These are phyloP conservation scores for Thuidium tamariscinum DNA, from an alignment of 225 moss, liverwort and hornwort species.

Conservation along the genomic window DNA sequence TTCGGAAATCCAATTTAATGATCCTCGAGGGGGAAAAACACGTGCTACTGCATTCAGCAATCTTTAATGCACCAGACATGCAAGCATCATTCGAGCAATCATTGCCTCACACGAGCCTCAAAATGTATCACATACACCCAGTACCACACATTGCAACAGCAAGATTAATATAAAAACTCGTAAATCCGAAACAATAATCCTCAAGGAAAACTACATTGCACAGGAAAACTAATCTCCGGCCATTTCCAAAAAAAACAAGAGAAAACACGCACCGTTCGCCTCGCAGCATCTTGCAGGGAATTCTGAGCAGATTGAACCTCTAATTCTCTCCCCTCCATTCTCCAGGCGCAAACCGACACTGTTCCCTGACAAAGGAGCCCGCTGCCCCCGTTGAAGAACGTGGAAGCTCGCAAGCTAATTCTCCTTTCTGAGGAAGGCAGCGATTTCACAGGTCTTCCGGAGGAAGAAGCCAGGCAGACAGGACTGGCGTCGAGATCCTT, in stretches of 20 bases:
- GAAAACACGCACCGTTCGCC: slow-evolving; percentile 16
- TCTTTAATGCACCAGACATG: background rate
- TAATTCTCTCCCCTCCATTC: background rate
- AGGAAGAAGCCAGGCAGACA: slow-evolving; percentile 2
- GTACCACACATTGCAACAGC: background rate
- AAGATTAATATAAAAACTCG: background rate
- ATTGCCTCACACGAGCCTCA: background rate
- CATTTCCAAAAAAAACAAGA: background rate
- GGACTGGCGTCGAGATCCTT: background rate
- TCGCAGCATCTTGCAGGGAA: slow-evolving; percentile 32
- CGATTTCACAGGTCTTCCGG: background rate
- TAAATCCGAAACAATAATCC: background rate
- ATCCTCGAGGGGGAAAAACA: too few species aligned
- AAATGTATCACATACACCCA: background rate
- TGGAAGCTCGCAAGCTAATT: background rate
- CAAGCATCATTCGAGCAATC: background rate
- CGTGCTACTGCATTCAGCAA: background rate
- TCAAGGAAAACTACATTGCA: background rate
- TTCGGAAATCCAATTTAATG: background rate
- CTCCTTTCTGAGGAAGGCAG: background rate
- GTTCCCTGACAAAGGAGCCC: background rate
- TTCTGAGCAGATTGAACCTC: slow-evolving; percentile 11
- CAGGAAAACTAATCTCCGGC: background rate
- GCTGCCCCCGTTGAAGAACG: background rate
- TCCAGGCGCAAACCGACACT: background rate